Evolutionary conservation across 257 asterid genomes (phyloP), one percentile per base, ranked within the genome.

Genomic region (Solanum verrucosum): DNA sequence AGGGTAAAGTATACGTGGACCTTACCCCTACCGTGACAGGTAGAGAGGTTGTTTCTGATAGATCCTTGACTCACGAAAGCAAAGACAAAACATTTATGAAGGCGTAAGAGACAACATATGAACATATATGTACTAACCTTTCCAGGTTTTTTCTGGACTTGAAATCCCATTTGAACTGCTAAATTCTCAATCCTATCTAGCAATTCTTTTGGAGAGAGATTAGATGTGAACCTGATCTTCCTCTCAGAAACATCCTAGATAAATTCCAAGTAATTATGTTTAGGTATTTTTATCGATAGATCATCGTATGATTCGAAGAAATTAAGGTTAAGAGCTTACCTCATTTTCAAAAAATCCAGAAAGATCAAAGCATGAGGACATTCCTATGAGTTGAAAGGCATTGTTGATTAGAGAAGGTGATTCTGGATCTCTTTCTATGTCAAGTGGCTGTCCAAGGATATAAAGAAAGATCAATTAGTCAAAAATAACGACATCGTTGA

Each of bases 341-440:
- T 96, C 99, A 87, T 95, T 91, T 91, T 96, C 99, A 83, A 96
- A 96, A 93, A 96, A 94, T 83, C 98, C 99, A 67, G 99, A 96
- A 86, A 96, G 97, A 90, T 96, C 99, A 14, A 96, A 91, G 88
- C 93, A 96, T 18, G 99, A 95, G 56, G 98, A 96, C 99, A 96
- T 96, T 87, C 98, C 98, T 79, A 96, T 96, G 44, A 96, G 95
- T 93, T 96, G 94, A 90, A 96, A 96, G 84, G 99, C 99, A 88
- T 96, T 79, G 9, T 79, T 96, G 79, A 96, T 96, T 15, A 92
- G 91, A 37, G 93, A 87, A 65, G 95, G 93, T 27, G 94, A 91
- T 46, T 90, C 94, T 35, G 93, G 89, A 84, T 90, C 92, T 74
- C 89, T 93, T 84, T 93, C 98, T 75, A 92, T 92, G 85, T 93